A percentile compares a stretch with the other conserved stretches of the same genome.
These are phyloP conservation scores for Serendipita vermifera DNA, from an alignment of 768 basidiomycete species.

Conservation along the genomic window DNA sequence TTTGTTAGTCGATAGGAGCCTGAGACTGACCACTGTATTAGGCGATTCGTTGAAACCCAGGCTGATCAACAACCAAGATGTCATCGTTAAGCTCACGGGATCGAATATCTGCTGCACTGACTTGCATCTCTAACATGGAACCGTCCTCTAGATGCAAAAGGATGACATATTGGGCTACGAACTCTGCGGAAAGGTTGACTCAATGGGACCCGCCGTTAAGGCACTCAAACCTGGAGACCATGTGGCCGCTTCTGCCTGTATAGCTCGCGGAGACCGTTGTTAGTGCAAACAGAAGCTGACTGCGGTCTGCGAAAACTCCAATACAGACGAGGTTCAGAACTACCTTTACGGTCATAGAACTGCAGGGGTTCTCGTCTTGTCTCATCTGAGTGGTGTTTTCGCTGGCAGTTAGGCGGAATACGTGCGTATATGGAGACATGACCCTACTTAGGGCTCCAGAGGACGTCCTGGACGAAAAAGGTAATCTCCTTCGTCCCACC, in stretches of 20 bases:
- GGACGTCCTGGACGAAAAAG: constrained; percentile 47
- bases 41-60: constrained; percentile 40
- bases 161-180: constrained; percentile 70
- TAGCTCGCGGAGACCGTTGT: constrained; percentile 52
- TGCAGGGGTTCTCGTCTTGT: constrained; percentile 59
- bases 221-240: constrained; percentile 50
- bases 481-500: constrained; percentile 16
- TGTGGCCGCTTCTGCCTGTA: constrained; percentile 65
- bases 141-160: constrained; percentile 52
- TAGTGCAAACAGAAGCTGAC: constrained; percentile 64
- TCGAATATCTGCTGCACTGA: constrained; percentile 57
- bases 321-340: constrained; percentile 36
- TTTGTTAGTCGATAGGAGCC: too few species aligned
- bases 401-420: constrained; percentile 71
- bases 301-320: constrained; percentile 62
- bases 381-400: constrained; percentile 57
- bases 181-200: constrained; percentile 48
- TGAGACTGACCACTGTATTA: too few species aligned
- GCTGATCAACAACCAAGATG: constrained; percentile 57
- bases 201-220: constrained; percentile 49
- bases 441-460: constrained; percentile 61
- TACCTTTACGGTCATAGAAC: constrained; percentile 53
- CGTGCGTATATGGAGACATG: constrained; percentile 53
- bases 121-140: constrained; percentile 36
- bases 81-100: constrained; percentile 62